Percentiles rank a stretch among this genome's conserved stretches.
Evolutionary conservation across 805 yeast genomes (phyloP).

Genomic region (Wickerhamiella brachini): DNA sequence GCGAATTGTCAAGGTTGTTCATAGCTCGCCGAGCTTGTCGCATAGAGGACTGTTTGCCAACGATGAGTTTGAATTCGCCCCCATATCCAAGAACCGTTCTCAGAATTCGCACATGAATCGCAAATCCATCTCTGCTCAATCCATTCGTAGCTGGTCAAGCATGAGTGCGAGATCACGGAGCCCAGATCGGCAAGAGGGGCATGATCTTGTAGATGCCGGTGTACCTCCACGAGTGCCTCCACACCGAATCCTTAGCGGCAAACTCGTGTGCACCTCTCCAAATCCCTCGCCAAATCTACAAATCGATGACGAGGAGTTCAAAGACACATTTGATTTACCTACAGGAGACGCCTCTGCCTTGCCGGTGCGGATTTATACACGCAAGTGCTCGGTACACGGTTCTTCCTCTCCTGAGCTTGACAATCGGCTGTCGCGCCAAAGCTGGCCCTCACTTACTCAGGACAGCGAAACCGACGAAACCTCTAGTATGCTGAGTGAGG

Average conservation of each 20-base stretch:
- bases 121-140: background rate
- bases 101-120: background rate
- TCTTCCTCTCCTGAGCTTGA: background rate
- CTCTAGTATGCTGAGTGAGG: slow-evolving; percentile 1
- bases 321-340: background rate
- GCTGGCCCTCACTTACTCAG: background rate
- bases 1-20: background rate
- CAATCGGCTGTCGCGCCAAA: background rate
- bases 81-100: background rate
- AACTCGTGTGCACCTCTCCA: background rate
- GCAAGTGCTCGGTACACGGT: slow-evolving; percentile 8
- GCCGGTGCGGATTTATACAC: slow-evolving; percentile 12
- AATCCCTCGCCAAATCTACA: background rate
- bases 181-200: background rate
- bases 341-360: background rate
- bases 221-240: slow-evolving; percentile 16
- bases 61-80: background rate
- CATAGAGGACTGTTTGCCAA: background rate
- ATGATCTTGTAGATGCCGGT: slow-evolving; percentile 8
- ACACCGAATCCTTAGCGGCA: slow-evolving; percentile 5
- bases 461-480: background rate
- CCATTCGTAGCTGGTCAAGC: background rate
- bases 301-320: slow-evolving; percentile 1
- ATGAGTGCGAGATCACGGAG: background rate
- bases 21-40: background rate